Base-by-base conservation (phyloP, 1,284 basidiomycete species). In the Fomes fomentarius region DNA sequence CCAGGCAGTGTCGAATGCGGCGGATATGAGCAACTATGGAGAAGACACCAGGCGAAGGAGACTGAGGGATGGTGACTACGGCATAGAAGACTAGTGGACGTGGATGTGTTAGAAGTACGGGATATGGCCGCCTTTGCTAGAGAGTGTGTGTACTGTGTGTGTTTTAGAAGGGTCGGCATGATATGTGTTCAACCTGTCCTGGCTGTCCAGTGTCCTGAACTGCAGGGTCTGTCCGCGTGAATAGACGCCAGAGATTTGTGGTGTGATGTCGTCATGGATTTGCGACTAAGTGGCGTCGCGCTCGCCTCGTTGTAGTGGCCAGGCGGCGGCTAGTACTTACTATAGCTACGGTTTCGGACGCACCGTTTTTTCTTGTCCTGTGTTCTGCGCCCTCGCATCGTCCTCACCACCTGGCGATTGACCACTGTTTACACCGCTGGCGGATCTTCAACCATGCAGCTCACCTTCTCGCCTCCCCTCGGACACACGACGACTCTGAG, bases 1-100 rank as follows among this genome's bases (percentile, higher is more conserved):
- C 3, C 77, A 76, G 34, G 76, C 75, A 6, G 70, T 82, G 12
- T 63, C 60, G 1, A 58, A 52, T n/a, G 53, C 61, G 2, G 46
- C 53, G 7, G 56, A 57, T 28, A 46, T 47, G 1, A 49, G 41
- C 34, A 47, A 15, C 28, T 49, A 44, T 12, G 56, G 56, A 1
- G 57, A 60, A 5, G 62, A 58, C 7, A 42, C 54, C 11, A 45
- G 42, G 28, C 45, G 57, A 12, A 54, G 55, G 46, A 45, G 57
- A 42, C 49, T 33, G 11, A 47, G 59, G 31, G 51, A 55, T 11
- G 26, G 41, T 2, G 54, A 48, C 8, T 54, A 54, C 17, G 54
- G 49, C 15, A 42, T 40, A 24, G 49, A 60, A 14, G 52, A 60
- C n/a, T 28, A 51, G 21, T 24, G 38, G 24, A 5, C 8, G 38